phyloP scores from a whole-genome alignment of 1,284 basidiomycete species.

The Fomitopsis betulina region DNA sequence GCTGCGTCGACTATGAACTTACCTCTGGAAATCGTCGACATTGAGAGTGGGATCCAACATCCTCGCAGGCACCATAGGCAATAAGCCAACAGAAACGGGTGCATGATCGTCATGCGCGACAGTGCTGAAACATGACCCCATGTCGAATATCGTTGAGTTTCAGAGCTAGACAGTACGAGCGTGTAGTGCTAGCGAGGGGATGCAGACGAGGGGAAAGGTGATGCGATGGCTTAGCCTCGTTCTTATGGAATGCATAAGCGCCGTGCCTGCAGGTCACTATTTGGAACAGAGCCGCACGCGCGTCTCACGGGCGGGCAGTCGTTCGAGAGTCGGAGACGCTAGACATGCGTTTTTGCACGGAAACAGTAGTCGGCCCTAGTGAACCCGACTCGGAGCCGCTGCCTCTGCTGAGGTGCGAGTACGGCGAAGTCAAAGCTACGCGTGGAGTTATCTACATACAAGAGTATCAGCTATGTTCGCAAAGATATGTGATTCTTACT shows the following conservation, averaged over 20 bases:
- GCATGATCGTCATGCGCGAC: not conserved
- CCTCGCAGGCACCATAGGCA: not conserved
- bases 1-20: not conserved
- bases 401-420: too few species aligned
- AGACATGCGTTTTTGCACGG: too few species aligned
- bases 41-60: not conserved
- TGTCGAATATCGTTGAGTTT: not conserved
- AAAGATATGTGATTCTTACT: too few species aligned
- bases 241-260: not conserved
- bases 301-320: not conserved
- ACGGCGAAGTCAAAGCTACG: too few species aligned
- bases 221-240: not conserved
- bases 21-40: not conserved
- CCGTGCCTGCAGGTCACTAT: not conserved
- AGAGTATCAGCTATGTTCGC: too few species aligned
- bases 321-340: too few species aligned
- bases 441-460: too few species aligned
- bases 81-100: not conserved
- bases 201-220: not conserved
- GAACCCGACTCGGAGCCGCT: too few species aligned
- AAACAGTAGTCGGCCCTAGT: too few species aligned
- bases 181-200: not conserved
- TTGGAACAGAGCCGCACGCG: too few species aligned
- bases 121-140: not conserved
- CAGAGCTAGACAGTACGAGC: not conserved